Evolutionary conservation across 2,329 filamentous ascomycete species (phyloP).

Genomic region (Endoconidiophora polonica): DNA sequence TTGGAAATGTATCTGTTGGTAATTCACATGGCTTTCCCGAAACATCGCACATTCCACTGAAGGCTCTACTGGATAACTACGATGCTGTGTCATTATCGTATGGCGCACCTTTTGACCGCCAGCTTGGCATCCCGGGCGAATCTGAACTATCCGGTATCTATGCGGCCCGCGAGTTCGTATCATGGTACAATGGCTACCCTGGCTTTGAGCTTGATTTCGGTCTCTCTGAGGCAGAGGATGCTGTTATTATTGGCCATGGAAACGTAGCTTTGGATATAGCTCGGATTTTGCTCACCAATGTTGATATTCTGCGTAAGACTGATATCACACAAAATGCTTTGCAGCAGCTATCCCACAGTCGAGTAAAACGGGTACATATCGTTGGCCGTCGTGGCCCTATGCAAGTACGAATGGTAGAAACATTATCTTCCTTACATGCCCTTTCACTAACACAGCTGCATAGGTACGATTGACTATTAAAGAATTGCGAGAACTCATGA

Average conservation of each 20-base stretch:
- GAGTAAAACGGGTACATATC: constrained; percentile 64
- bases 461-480: constrained; percentile 91
- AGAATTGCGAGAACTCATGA: constrained; percentile 76
- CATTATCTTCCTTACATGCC: neutral
- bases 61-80: constrained; percentile 61
- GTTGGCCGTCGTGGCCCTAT: constrained; percentile 78
- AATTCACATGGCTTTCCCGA: constrained; percentile 21
- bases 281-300: constrained; percentile 62
- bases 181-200: constrained; percentile 95
- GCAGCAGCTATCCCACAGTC: constrained; percentile 53
- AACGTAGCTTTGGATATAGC: constrained; percentile 94
- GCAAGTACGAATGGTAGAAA: constrained; percentile 36
- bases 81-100: constrained; percentile 88
- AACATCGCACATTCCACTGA: constrained; percentile 24
- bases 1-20: constrained; percentile 77
- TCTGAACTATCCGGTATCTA: constrained; percentile 54
- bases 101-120: constrained; percentile 70
- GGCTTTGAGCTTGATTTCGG: constrained; percentile 58
- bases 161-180: constrained; percentile 84
- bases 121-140: constrained; percentile 67
- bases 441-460: constrained; percentile 6
- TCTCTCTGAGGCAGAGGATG: constrained; percentile 52
- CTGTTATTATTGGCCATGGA: constrained; percentile 80
- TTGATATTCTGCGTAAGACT: constrained; percentile 59
- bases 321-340: constrained; percentile 82